These are phyloP conservation scores for Ophiostoma pallidulum DNA, from an alignment of 2,329 filamentous ascomycete genomes.

Conservation along the genomic window DNA sequence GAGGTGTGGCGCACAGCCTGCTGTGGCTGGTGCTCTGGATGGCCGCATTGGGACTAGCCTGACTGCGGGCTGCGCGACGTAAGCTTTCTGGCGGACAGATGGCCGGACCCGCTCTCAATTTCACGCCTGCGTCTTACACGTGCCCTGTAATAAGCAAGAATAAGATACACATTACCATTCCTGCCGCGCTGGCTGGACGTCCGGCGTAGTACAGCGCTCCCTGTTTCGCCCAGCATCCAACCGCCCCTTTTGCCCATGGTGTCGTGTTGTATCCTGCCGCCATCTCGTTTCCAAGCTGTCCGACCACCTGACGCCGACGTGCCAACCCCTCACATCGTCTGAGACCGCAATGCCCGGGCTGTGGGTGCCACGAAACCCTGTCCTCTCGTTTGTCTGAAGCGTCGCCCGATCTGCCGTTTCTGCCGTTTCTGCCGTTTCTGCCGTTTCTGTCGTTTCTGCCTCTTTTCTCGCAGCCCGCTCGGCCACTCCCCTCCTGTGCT, in stretches of 20 bases:
- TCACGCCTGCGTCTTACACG: constrained; percentile 4
- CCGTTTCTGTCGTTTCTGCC: too few relatives aligned
- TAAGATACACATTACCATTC: too few relatives aligned
- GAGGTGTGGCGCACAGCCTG: not conserved
- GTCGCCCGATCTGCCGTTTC: too few relatives aligned
- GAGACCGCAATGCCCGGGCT: constrained; percentile 8
- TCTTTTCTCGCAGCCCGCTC: not conserved
- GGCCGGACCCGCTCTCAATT: constrained; percentile 7
- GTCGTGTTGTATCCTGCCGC: too few relatives aligned
- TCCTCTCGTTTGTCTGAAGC: constrained; percentile 7
- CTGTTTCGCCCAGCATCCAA: not conserved
- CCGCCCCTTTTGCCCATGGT: too few relatives aligned
- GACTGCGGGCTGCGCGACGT: not conserved
- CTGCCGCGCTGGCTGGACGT: too few relatives aligned
- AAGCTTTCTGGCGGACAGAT: constrained; percentile 4
- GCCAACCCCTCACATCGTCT: not conserved
- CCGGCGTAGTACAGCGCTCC: too few relatives aligned
- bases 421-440: too few relatives aligned
- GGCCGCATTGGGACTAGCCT: not conserved
- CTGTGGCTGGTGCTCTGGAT: not conserved
- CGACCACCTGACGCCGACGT: too few relatives aligned
- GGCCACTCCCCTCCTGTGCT: not conserved
- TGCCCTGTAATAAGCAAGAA: constrained; percentile 3
- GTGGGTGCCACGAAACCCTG: constrained; percentile 8
- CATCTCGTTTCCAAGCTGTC: too few relatives aligned